Conservation (phyloP, 108 stramenopile species). For the Skeletonema costatum region DNA sequence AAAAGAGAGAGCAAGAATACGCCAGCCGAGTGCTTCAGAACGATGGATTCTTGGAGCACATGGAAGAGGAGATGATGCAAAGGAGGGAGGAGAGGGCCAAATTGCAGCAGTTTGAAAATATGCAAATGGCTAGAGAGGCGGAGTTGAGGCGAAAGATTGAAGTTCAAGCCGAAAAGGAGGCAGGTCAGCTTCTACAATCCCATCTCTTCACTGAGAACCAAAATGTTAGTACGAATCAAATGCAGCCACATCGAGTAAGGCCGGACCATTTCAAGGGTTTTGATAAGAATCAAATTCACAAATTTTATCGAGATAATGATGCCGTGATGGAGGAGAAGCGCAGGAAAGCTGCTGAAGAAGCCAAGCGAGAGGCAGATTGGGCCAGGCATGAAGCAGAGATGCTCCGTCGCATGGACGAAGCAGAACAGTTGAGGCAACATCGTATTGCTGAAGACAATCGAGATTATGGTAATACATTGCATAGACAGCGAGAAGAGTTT, state of each 20-base stretch:
- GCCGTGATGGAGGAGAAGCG: constrained; percentile 31
- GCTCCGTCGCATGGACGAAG: neutral
- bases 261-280: constrained; percentile 51
- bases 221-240: constrained; percentile 16
- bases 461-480: neutral
- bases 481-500: neutral
- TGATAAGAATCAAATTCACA: constrained; percentile 18
- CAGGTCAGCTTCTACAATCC: constrained; percentile 24
- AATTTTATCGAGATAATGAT: constrained; percentile 40
- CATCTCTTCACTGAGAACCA: constrained; percentile 34
- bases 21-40: constrained; percentile 33
- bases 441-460: neutral
- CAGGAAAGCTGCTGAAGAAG: neutral
- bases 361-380: constrained; percentile 21
- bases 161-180: constrained; percentile 25
- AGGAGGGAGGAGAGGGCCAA: constrained; percentile 27
- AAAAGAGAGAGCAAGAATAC: constrained; percentile 29
- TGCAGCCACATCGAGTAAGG: constrained; percentile 21
- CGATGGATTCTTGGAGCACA: constrained; percentile 22
- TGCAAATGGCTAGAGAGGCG: constrained; percentile 32
- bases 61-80: constrained; percentile 11
- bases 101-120: constrained; percentile 34
- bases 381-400: neutral
- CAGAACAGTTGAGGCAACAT: neutral
- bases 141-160: constrained; percentile 23